Conservation (phyloP, 208 protist species). For the Borovskyia barvae region DNA sequence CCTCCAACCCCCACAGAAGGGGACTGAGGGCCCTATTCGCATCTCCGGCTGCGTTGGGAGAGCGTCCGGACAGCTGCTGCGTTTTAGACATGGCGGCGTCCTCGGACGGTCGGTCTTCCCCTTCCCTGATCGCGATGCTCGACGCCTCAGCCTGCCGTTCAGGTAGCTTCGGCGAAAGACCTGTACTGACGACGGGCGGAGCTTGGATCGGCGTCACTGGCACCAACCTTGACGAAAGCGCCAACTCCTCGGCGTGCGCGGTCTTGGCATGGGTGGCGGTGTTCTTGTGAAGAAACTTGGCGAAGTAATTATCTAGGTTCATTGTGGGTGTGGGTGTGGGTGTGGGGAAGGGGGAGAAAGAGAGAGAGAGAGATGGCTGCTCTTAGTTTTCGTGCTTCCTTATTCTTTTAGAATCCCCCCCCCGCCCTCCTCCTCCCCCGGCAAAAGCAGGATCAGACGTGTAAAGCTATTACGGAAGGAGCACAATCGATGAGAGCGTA, state of each 20-base stretch:
- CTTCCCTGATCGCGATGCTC: not conserved
- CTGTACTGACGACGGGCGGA: no score
- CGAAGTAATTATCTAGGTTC: conserved; percentile 68
- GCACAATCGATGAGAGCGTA: no score
- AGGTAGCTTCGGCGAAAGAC: no score
- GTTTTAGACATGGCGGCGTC: conserved; percentile 1
- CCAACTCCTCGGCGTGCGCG: not conserved
- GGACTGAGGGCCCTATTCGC: no score
- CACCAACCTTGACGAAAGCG: not conserved
- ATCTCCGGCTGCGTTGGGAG: not conserved
- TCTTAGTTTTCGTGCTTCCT: no score
- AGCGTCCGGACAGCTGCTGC: not conserved
- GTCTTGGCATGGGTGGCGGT: not conserved
- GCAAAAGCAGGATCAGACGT: no score
- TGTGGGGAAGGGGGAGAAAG: conserved; percentile 5
- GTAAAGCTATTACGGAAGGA: no score
- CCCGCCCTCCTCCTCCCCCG: no score
- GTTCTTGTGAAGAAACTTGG: conserved; percentile 34
- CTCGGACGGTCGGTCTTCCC: not conserved
- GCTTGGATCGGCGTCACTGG: not conserved
- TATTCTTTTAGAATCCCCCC: no score
- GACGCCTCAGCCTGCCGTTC: not conserved
- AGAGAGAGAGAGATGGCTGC: not conserved
- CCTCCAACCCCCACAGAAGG: not conserved
- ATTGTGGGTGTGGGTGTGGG: conserved; percentile 1